Conservation (phyloP, 2,329 filamentous ascomycete species). For the Sclerotinia nivalis region DNA sequence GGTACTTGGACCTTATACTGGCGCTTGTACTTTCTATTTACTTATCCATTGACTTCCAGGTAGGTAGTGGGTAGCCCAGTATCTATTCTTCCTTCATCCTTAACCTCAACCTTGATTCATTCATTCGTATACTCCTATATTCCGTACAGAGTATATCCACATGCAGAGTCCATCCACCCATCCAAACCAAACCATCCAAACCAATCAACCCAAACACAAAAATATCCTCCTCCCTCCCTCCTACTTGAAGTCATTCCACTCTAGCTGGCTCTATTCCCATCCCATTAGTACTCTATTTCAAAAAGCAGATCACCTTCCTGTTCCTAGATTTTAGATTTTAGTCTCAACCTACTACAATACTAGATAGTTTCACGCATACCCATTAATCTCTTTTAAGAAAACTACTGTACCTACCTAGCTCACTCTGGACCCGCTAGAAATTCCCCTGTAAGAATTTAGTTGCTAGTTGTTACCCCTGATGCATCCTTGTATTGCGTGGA, state of each 20-base stretch:
- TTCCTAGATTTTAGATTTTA: neutral
- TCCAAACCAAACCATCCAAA: neutral
- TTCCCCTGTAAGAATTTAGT: neutral
- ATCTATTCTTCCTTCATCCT: too few relatives aligned
- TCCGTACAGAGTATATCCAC: too few relatives aligned
- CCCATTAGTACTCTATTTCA: neutral
- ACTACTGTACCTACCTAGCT: neutral
- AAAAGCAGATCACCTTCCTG: slow-evolving; percentile 12
- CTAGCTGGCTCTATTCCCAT: too few relatives aligned
- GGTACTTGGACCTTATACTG: too few relatives aligned
- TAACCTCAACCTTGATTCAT: neutral
- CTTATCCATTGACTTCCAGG: too few relatives aligned
- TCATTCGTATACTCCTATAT: too few relatives aligned
- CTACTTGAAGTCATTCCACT: too few relatives aligned
- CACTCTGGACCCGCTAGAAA: neutral
- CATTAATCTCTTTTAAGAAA: neutral
- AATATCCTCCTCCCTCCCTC: neutral
- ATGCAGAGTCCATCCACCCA: neutral
- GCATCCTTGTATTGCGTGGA: neutral
- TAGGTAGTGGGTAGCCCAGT: too few relatives aligned
- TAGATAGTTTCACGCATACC: too few relatives aligned
- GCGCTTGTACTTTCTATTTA: too few relatives aligned
- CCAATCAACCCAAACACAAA: neutral
- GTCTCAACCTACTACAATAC: too few relatives aligned
- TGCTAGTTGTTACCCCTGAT: neutral